These are phyloP conservation scores for Aureobasidium mangrovei DNA, from an alignment of 2,329 filamentous ascomycete genomes.

Conservation along the genomic window DNA sequence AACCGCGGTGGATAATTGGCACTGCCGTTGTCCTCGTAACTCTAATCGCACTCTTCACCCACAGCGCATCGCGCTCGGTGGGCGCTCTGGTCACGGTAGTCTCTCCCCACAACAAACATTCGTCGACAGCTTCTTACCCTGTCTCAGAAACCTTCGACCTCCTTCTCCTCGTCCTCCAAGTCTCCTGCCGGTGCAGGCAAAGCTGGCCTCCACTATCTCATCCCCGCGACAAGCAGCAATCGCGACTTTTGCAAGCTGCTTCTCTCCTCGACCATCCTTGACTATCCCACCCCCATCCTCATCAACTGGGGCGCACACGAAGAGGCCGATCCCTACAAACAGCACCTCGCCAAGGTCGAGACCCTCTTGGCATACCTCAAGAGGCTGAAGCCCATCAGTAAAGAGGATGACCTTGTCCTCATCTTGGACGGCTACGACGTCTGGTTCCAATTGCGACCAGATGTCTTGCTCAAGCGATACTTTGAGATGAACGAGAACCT, in stretches of 20 bases:
- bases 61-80: not conserved
- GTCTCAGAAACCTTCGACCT: not conserved
- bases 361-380: conserved; percentile 41
- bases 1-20: conserved; percentile 9
- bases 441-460: conserved; percentile 56
- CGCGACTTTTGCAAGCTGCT: conserved; percentile 49
- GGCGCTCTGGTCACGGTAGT: not conserved
- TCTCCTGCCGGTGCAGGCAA: not conserved
- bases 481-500: conserved; percentile 37
- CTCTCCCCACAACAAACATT: not conserved
- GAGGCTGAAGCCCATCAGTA: conserved; percentile 22
- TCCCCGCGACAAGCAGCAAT: conserved; percentile 42
- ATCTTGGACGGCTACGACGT: conserved; percentile 56
- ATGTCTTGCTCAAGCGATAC: conserved; percentile 55
- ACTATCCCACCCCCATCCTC: conserved; percentile 50
- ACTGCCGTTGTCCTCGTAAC: conserved; percentile 5
- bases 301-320: conserved; percentile 36
- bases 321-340: conserved; percentile 29
- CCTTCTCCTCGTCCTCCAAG: not conserved
- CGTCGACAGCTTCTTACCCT: not conserved
- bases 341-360: conserved; percentile 38
- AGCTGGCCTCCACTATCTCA: conserved; percentile 44
- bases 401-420: conserved; percentile 50
- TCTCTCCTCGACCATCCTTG: conserved; percentile 49
- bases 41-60: conserved; percentile 7